These are phyloP conservation scores for Panicum miliaceum DNA, from an alignment of 176 grass and related monocot genomes.

Conservation along the genomic window DNA sequence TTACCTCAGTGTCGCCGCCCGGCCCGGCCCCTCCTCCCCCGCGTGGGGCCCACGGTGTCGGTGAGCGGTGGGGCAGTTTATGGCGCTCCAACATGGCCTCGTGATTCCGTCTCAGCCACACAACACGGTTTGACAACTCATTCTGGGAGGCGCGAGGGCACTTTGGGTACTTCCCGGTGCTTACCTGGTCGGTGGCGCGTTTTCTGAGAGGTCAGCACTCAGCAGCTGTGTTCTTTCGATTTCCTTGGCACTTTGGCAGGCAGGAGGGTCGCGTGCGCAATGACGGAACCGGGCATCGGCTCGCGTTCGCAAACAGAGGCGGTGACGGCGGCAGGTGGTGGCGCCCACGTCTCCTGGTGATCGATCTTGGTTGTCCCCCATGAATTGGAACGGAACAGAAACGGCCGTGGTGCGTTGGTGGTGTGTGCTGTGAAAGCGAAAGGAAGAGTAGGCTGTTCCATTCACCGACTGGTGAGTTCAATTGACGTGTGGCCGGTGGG, in stretches of 20 bases:
- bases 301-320: not conserved
- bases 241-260: too few relatives aligned
- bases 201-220: not conserved
- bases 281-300: not conserved
- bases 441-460: not conserved
- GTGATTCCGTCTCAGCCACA: not conserved
- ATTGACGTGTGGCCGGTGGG: not conserved
- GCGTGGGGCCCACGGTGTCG: slow-evolving; percentile 38
- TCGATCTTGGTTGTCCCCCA: slow-evolving; percentile 26
- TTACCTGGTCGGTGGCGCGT: not conserved
- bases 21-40: not conserved
- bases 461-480: too few relatives aligned
- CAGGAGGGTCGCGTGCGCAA: not conserved
- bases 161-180: not conserved
- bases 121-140: slow-evolving; percentile 35
- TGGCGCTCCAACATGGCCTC: slow-evolving; percentile 15
- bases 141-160: not conserved
- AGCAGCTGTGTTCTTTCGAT: too few relatives aligned
- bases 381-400: not conserved
- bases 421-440: not conserved
- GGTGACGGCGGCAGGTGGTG: not conserved
- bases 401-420: not conserved
- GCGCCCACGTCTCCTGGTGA: slow-evolving; percentile 25
- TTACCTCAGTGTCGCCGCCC: not conserved
- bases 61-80: slow-evolving; percentile 40